Percentiles rank a stretch among this genome's conserved stretches.
These are phyloP conservation scores for Saturnispora sanitii DNA, from an alignment of 805 yeast genomes.

Conservation along the genomic window DNA sequence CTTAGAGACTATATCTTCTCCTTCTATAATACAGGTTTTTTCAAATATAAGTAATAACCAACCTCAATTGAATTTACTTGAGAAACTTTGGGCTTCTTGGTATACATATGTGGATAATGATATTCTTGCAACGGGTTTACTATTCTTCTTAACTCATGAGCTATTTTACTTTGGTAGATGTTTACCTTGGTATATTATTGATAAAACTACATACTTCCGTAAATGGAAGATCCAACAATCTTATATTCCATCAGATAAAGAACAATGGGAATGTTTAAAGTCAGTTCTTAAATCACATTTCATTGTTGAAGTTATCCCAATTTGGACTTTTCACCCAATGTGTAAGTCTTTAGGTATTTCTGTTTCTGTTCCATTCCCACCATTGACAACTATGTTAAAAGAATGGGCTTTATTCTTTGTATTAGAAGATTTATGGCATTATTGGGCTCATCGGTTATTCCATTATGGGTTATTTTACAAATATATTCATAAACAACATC, in stretches of 20 bases:
- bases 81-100: slow-evolving; percentile 47
- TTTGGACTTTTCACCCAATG: slow-evolving; percentile 54
- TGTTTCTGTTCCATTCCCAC: slow-evolving; percentile 45
- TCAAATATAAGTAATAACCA: slow-evolving; percentile 30
- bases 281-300: slow-evolving; percentile 48
- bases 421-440: slow-evolving; percentile 51
- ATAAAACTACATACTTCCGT: slow-evolving; percentile 41
- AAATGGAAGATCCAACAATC: slow-evolving; percentile 46
- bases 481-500: slow-evolving; percentile 51
- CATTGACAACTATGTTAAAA: slow-evolving; percentile 29
- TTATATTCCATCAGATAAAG: slow-evolving; percentile 42
- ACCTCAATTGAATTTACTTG: slow-evolving; percentile 34
- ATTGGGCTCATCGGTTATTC: slow-evolving; percentile 48
- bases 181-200: slow-evolving; percentile 49
- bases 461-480: slow-evolving; percentile 49
- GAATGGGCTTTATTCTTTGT: slow-evolving; percentile 43
- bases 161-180: slow-evolving; percentile 50
- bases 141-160: slow-evolving; percentile 47
- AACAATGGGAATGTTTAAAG: slow-evolving; percentile 54
- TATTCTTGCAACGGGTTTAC: slow-evolving; percentile 46
- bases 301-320: slow-evolving; percentile 50
- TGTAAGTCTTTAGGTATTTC: slow-evolving; percentile 39
- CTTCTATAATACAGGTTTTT: slow-evolving; percentile 28
- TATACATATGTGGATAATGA: slow-evolving; percentile 46
- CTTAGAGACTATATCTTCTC: slow-evolving; percentile 17